A percentile compares a stretch with the other conserved stretches of the same genome.
These are phyloP conservation scores for Eucommia ulmoides DNA, from an alignment of 257 asterid species.

Conservation along the genomic window DNA sequence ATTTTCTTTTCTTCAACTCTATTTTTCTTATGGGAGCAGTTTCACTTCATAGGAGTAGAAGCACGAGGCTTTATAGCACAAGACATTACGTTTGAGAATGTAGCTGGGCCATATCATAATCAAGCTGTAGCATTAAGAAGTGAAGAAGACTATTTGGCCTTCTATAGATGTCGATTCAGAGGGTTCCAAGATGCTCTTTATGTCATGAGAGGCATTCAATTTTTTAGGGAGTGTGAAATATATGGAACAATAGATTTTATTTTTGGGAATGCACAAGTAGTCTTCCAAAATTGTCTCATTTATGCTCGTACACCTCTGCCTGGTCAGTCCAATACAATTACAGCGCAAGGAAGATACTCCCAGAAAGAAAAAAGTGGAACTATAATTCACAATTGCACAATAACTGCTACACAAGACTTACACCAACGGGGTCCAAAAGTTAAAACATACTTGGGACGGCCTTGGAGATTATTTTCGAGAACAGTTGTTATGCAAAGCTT, in stretches of 20 bases:
- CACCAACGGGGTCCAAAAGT: conserved; percentile 18
- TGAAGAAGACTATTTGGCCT: conserved; percentile 54
- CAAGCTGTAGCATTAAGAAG: conserved; percentile 89
- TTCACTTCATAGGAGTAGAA: too few species aligned
- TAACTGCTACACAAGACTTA: conserved; percentile 48
- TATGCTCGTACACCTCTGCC: conserved; percentile 54
- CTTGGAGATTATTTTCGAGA: conserved; percentile 58
- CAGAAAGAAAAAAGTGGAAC: conserved; percentile 56
- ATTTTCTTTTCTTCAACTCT: conserved; percentile 70
- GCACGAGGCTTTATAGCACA: conserved; percentile 77
- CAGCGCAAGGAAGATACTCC: conserved; percentile 52
- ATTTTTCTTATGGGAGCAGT: too few species aligned
- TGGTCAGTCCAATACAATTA: conserved; percentile 55
- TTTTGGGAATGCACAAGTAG: conserved; percentile 76
- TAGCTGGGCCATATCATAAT: conserved; percentile 68
- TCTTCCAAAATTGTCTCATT: conserved; percentile 65
- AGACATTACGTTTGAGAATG: conserved; percentile 61
- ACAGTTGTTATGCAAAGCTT: conserved; percentile 55
- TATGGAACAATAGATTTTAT: conserved; percentile 83
- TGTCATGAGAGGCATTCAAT: conserved; percentile 64
- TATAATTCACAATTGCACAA: conserved; percentile 64
- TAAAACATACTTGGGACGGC: conserved; percentile 69
- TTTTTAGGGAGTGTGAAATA: conserved; percentile 75
- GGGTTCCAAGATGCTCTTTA: conserved; percentile 87
- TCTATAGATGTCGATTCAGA: conserved; percentile 42